Conservation (phyloP, 2,329 filamentous ascomycete genomes). For the Aureobasidium sp. region DNA sequence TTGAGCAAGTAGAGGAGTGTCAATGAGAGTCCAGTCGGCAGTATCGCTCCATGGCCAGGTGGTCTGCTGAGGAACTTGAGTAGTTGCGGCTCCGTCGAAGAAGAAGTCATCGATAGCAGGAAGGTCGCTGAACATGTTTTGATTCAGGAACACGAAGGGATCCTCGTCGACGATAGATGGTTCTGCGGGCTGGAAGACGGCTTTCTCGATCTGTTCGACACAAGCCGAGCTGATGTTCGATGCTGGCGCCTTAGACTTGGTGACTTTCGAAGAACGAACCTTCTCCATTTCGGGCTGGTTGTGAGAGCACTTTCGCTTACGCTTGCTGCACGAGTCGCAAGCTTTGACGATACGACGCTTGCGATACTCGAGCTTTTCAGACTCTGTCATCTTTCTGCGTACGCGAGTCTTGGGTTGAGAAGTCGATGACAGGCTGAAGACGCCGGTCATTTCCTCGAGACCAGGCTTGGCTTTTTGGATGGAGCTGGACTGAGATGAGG, state of each 20-base stretch:
- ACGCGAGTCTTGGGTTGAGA: slow-evolving; percentile 30
- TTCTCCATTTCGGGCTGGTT: slow-evolving; percentile 25
- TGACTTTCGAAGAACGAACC: slow-evolving; percentile 19
- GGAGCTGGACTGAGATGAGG: not conserved
- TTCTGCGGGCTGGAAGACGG: not conserved
- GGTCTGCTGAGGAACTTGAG: not conserved
- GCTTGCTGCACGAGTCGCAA: slow-evolving; percentile 31
- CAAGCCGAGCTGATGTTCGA: not conserved
- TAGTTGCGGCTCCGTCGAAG: slow-evolving; percentile 18
- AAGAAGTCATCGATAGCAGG: slow-evolving; percentile 21
- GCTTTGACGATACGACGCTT: slow-evolving; percentile 32
- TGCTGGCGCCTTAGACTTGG: not conserved
- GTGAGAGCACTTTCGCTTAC: slow-evolving; percentile 28
- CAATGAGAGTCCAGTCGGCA: slow-evolving; percentile 17
- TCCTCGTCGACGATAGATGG: slow-evolving; percentile 3
- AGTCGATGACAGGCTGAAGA: slow-evolving; percentile 30
- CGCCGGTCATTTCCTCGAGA: slow-evolving; percentile 33
- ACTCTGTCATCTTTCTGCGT: slow-evolving; percentile 33
- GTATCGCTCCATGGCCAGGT: slow-evolving; percentile 16
- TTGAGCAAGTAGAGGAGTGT: not conserved
- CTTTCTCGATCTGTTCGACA: not conserved
- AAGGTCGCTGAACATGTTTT: slow-evolving; percentile 5
- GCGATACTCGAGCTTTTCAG: slow-evolving; percentile 33
- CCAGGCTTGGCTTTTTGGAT: slow-evolving; percentile 18
- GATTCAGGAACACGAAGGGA: slow-evolving; percentile 12